A percentile compares a stretch with the other conserved stretches of the same genome.
Evolutionary conservation across 148 eudicot genomes (phyloP).

Genomic region (Vaccinium myrtillus): DNA sequence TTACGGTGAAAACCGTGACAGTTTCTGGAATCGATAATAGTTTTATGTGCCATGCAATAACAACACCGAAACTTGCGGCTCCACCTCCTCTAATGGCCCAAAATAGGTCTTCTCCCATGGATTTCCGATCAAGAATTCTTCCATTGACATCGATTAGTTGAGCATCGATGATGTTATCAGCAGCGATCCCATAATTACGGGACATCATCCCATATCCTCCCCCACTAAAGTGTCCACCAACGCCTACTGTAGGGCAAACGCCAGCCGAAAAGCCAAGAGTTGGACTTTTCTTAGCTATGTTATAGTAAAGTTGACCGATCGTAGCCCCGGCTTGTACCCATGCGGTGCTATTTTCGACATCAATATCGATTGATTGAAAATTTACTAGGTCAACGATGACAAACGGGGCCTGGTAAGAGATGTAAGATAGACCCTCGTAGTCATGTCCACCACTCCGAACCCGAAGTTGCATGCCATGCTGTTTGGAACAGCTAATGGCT

Average conservation of each 20-base stretch:
- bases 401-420: not conserved
- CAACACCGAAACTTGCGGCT: constrained; percentile 11
- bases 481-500: not conserved
- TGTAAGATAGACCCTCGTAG: constrained; percentile 18
- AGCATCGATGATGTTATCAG: constrained; percentile 13
- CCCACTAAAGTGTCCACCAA: constrained; percentile 21
- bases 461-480: not conserved
- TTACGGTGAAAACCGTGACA: constrained; percentile 13
- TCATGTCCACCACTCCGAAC: constrained; percentile 18
- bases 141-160: not conserved
- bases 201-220: constrained; percentile 11
- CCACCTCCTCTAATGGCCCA: constrained; percentile 21
- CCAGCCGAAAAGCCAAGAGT: constrained; percentile 5
- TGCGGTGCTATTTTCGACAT: not conserved
- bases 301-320: not conserved
- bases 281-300: not conserved
- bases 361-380: not conserved
- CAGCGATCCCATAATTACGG: not conserved
- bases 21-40: not conserved
- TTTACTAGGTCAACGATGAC: not conserved
- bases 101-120: constrained; percentile 15
- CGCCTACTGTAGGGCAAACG: constrained; percentile 2
- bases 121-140: constrained; percentile 4
- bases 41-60: constrained; percentile 10
- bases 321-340: constrained; percentile 13